Percentiles rank a stretch among this genome's conserved stretches.
These are phyloP conservation scores for Yamagishiella unicocca DNA, from an alignment of 139 green algal species.

Conservation along the genomic window DNA sequence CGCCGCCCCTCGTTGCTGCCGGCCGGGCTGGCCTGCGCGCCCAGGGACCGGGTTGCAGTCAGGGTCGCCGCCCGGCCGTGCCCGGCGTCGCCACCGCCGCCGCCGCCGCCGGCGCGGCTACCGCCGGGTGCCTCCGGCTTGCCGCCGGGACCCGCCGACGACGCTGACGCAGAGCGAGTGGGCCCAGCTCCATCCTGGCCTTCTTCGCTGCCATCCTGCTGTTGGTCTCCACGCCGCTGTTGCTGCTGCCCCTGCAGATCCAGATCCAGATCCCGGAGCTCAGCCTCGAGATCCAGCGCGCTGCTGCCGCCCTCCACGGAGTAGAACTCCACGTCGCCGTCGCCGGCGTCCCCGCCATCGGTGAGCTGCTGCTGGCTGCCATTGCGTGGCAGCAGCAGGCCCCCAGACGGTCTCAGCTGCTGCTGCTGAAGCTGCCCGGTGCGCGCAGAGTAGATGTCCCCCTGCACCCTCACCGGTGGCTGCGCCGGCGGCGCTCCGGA, in stretches of 20 bases:
- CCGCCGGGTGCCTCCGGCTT: background rate
- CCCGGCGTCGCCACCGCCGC: background rate
- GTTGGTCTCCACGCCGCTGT: background rate
- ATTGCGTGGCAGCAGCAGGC: background rate
- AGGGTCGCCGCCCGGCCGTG: too few species aligned
- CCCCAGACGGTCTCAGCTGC: too few species aligned
- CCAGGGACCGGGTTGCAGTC: too few species aligned
- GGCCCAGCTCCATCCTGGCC: background rate
- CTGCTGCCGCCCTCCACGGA: constrained; percentile 50
- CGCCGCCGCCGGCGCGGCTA: background rate
- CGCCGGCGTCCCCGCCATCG: background rate
- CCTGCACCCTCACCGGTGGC: background rate
- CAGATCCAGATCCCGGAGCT: background rate
- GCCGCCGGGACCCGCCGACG: background rate
- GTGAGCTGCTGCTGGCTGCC: constrained; percentile 18
- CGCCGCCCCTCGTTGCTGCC: background rate
- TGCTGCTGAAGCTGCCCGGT: too few species aligned
- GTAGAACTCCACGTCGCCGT: constrained; percentile 54
- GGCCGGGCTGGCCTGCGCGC: too few species aligned
- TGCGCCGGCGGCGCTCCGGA: background rate
- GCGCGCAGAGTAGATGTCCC: too few species aligned
- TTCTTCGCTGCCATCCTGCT: background rate
- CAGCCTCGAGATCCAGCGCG: background rate
- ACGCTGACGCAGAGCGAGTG: too few species aligned
- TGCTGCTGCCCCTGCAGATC: background rate